Evolutionary conservation across 306 rosid species (phyloP), one percentile per base, ranked within the genome.

Genomic region (Lathyrus oleraceus): DNA sequence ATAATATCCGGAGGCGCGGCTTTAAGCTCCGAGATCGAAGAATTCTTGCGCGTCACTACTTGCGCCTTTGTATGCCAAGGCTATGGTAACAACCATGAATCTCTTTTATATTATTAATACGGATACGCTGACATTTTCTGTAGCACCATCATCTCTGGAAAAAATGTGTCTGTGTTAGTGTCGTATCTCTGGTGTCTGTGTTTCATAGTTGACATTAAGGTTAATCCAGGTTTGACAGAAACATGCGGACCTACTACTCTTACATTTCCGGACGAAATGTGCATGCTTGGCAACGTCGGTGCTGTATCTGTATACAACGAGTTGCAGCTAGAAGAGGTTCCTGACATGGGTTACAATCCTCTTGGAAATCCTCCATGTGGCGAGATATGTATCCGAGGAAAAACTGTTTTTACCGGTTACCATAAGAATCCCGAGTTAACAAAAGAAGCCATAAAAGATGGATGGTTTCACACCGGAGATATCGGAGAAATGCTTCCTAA

Each of bases 401-500:
- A 87, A 71, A 76, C 87, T 28, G 84, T 90, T 23, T 93, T 88
- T 3, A 21, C 74, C 7, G 92, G 86, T 11, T 93, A 93, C 84
- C 66, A 93, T 85, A 90, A 88, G 71, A 78, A 76, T 75, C 94
- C 97, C 20, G 88, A 87, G 56, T 49, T 88, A 59, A 93, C 97
- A 6, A 80, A 35, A 52, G 97, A 88, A 68, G 69, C 82, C 12
- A 69, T 93, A 9, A 80, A 9, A 84, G 98, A 93, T 72, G 97
- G 98, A 38, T 93, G 98, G 98, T 90, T 93, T 65, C 96, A 93
- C 75, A 90, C 98, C 77, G 98, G 98, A 44, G 98, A 93, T 84
- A 84, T 93, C 8, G 98, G 96, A 14, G 91, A 93, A 76, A 74
- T 93, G 40, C 88, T 83, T 71, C 96, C 98, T 5, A 88, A 88